phyloP scores from a whole-genome alignment of 495 filamentous ascomycete species.

The Penicillium mononematosum region DNA sequence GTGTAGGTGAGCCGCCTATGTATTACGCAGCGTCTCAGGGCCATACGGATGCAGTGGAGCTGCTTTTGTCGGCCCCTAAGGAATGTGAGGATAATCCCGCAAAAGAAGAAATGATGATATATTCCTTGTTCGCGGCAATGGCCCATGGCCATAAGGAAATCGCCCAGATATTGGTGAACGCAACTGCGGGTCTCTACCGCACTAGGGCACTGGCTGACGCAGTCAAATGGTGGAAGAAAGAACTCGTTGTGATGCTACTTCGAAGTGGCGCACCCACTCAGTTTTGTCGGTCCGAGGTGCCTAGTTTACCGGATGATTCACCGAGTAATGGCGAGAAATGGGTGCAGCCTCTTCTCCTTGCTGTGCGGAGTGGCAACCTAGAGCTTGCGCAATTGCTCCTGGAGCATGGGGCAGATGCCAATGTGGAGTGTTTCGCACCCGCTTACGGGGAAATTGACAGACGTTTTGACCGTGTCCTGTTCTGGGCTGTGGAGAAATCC shows the following conservation, averaged over 20 bases:
- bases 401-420: neutral
- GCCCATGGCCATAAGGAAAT: no score
- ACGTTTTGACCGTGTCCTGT: neutral
- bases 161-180: no score
- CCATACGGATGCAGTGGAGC: no score
- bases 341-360: neutral
- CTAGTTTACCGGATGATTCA: no score
- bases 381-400: neutral
- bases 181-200: neutral
- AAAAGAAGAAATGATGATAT: no score
- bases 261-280: neutral
- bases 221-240: neutral
- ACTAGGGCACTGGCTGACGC: neutral
- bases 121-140: no score
- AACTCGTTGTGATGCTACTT: neutral
- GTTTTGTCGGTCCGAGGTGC: neutral
- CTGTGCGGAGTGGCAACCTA: neutral
- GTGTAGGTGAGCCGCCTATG: no score
- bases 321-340: neutral
- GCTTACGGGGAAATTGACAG: neutral
- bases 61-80: no score
- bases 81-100: no score
- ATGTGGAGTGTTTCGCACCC: neutral
- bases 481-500: neutral
- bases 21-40: no score